Evolutionary conservation across 2,329 filamentous ascomycete species (phyloP).

Genomic region (Aspergillus uvarum): DNA sequence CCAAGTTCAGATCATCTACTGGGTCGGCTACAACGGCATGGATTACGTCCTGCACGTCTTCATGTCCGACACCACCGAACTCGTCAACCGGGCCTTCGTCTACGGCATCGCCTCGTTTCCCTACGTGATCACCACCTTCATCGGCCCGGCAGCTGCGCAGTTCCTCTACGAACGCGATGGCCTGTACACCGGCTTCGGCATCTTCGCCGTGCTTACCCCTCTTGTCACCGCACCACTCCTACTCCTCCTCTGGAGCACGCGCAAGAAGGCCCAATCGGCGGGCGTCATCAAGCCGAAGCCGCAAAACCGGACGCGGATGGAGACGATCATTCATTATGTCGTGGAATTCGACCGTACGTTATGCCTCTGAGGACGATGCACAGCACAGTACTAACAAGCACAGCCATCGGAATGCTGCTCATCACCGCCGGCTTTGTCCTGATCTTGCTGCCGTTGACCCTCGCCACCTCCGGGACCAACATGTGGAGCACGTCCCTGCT

Average conservation of each 20-base stretch:
- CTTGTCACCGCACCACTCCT: neutral
- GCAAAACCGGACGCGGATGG: neutral
- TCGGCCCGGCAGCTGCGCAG: slow-evolving; percentile 51
- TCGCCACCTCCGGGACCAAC: slow-evolving; percentile 20
- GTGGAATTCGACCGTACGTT: slow-evolving; percentile 10
- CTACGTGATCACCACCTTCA: slow-evolving; percentile 57
- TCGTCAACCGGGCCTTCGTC: slow-evolving; percentile 61
- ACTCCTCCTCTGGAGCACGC: neutral
- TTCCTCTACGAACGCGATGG: slow-evolving; percentile 52
- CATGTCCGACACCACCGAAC: slow-evolving; percentile 61
- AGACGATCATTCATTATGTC: slow-evolving; percentile 4
- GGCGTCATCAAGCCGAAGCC: neutral
- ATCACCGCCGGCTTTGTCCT: slow-evolving; percentile 30
- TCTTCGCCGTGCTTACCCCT: slow-evolving; percentile 56
- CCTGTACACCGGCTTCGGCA: slow-evolving; percentile 65
- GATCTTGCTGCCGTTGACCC: slow-evolving; percentile 30
- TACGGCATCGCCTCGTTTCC: slow-evolving; percentile 60
- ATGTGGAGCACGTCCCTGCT: slow-evolving; percentile 7
- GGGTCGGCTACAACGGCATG: slow-evolving; percentile 56
- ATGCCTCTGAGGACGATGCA: no score
- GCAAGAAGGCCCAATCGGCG: neutral
- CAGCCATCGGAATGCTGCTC: slow-evolving; percentile 31
- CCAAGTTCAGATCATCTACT: slow-evolving; percentile 40
- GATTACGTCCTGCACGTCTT: slow-evolving; percentile 59
- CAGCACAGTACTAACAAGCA: neutral